A percentile compares a stretch with the other conserved stretches of the same genome.
Evolutionary conservation across 306 rosid species (phyloP).

Genomic region (Trichosanthes cucumerina): DNA sequence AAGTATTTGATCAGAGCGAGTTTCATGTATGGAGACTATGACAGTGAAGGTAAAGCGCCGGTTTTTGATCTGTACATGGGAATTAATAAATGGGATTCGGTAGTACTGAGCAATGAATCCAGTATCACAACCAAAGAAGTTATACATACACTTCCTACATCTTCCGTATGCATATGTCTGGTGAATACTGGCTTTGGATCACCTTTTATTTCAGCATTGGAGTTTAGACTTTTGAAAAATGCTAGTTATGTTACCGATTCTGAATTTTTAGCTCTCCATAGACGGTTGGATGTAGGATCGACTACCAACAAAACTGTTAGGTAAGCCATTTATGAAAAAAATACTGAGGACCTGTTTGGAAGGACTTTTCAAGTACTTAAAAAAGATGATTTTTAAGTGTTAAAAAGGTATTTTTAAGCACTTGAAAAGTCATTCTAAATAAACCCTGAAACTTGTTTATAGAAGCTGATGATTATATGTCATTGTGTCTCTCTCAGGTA

Average conservation of each 20-base stretch:
- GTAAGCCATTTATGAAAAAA: not conserved
- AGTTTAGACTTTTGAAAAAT: conserved; percentile 27
- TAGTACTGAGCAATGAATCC: not conserved
- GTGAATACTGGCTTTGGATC: conserved; percentile 33
- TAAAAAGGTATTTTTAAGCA: no score
- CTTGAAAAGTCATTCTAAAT: not conserved
- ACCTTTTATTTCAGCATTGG: conserved; percentile 39
- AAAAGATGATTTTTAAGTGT: not conserved
- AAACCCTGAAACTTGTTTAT: not conserved
- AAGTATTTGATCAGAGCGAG: conserved; percentile 19
- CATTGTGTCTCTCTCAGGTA: conserved; percentile 17
- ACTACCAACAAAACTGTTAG: not conserved
- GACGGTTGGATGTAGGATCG: conserved; percentile 19
- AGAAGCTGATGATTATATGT: not conserved
- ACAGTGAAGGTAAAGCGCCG: not conserved
- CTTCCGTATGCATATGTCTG: conserved; percentile 27
- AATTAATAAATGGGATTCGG: conserved; percentile 14
- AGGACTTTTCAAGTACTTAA: no score
- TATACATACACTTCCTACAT: conserved; percentile 12
- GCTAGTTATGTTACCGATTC: conserved; percentile 3
- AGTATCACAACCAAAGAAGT: conserved; percentile 1
- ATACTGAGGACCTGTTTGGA: not conserved
- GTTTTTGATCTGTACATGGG: conserved; percentile 18
- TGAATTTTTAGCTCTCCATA: not conserved
- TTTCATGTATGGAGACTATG: conserved; percentile 20